These are phyloP conservation scores for Nigrospora osmanthi DNA, from an alignment of 2,329 filamentous ascomycete species.

Conservation along the genomic window DNA sequence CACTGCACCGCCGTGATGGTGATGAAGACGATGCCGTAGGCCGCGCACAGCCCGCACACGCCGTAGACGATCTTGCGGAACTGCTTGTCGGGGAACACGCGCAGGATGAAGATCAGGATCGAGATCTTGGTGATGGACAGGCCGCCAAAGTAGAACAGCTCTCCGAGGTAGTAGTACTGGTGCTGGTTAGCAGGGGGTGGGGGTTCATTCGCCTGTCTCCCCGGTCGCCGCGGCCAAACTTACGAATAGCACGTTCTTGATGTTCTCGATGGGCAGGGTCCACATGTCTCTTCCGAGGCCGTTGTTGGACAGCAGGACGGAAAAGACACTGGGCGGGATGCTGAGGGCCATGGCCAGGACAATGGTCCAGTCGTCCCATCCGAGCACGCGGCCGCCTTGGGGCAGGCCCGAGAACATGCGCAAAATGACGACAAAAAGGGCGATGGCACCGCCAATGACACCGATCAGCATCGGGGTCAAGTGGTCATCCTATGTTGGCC, in stretches of 20 bases:
- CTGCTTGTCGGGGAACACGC: constrained; percentile 19
- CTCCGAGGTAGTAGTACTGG: constrained; percentile 20
- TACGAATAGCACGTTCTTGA: constrained; percentile 9
- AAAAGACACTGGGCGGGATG: constrained; percentile 8
- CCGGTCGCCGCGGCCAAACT: background rate
- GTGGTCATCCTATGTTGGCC: background rate
- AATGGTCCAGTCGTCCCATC: constrained; percentile 9
- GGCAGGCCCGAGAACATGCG: constrained; percentile 6
- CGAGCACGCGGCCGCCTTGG: constrained; percentile 3
- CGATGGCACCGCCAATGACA: constrained; percentile 8
- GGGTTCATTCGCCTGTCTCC: no score
- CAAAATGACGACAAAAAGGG: constrained; percentile 4
- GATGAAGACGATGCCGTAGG: constrained; percentile 14
- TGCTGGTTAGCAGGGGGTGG: background rate
- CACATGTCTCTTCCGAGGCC: constrained; percentile 11
- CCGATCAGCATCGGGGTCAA: constrained; percentile 5
- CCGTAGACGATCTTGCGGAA: constrained; percentile 16
- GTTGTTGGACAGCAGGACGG: constrained; percentile 6
- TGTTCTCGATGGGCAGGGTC: constrained; percentile 8
- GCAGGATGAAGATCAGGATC: constrained; percentile 23
- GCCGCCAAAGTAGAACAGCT: constrained; percentile 25
- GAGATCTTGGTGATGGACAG: constrained; percentile 24
- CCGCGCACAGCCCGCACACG: constrained; percentile 16
- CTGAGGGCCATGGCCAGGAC: constrained; percentile 4
- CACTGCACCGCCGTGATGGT: constrained; percentile 20